Evolutionary conservation across 495 filamentous ascomycete species (phyloP).

Genomic region (Clohesyomyces aquaticus): DNA sequence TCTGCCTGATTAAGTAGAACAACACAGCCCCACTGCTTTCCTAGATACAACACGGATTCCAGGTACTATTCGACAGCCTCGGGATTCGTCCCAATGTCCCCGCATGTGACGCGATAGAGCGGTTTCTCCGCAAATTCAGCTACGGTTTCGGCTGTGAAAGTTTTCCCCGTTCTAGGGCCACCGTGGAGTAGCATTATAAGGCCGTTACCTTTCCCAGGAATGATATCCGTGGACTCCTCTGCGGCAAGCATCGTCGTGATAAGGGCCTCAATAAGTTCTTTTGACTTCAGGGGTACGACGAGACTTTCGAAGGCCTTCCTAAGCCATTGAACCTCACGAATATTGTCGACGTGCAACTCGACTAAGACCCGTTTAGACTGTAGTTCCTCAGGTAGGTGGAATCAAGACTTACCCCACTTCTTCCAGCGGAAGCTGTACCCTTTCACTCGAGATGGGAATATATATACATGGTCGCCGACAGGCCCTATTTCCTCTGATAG

Average conservation of each 20-base stretch:
- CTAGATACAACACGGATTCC: constrained; percentile 44
- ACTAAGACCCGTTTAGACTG: background rate
- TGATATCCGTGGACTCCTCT: constrained; percentile 50
- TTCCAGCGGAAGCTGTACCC: background rate
- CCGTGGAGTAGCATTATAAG: constrained; percentile 35
- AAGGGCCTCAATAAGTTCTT: constrained; percentile 35
- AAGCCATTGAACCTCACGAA: constrained; percentile 27
- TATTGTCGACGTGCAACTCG: constrained; percentile 29
- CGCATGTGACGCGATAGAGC: constrained; percentile 27
- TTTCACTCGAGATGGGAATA: background rate
- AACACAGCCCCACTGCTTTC: constrained; percentile 50
- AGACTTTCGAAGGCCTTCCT: constrained; percentile 27
- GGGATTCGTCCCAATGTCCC: constrained; percentile 30
- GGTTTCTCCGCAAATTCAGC: constrained; percentile 27
- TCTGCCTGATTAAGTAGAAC: constrained; percentile 68
- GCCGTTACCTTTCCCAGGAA: constrained; percentile 44
- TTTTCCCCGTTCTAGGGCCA: constrained; percentile 30
- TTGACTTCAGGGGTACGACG: constrained; percentile 20
- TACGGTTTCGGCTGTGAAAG: constrained; percentile 31
- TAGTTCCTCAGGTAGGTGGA: background rate
- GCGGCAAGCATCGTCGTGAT: constrained; percentile 15
- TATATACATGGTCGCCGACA: too few relatives aligned
- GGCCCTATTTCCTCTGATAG: background rate
- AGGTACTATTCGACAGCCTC: constrained; percentile 36
- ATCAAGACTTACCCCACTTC: background rate